Percentiles rank a stretch among this genome's conserved stretches.
Evolutionary conservation across 164 flowering plant species (phyloP).

Genomic region (Magnolia sinica): DNA sequence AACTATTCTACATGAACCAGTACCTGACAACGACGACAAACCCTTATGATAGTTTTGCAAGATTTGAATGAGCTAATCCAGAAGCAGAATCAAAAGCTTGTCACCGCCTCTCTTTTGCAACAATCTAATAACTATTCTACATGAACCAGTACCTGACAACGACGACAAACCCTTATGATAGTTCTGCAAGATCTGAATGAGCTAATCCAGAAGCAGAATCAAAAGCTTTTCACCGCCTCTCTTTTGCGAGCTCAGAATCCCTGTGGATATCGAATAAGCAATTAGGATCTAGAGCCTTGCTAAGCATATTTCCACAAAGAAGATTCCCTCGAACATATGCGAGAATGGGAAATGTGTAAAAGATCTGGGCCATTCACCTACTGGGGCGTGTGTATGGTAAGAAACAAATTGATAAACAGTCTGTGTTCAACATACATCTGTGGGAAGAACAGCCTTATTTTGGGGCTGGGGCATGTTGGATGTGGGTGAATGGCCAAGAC

Average conservation of each 20-base stretch:
- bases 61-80: neutral
- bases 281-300: neutral
- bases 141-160: neutral
- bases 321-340: neutral
- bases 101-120: constrained; percentile 27
- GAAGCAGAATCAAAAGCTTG: constrained; percentile 4
- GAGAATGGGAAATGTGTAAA: neutral
- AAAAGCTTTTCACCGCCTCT: constrained; percentile 18
- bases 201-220: neutral
- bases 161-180: neutral
- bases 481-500: neutral
- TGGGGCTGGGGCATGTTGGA: neutral
- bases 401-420: neutral
- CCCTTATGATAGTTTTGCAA: neutral
- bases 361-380: neutral
- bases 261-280: constrained; percentile 26
- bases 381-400: neutral
- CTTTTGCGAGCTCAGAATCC: constrained; percentile 48
- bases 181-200: neutral
- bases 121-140: neutral
- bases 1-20: neutral
- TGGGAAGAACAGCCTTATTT: neutral
- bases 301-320: neutral
- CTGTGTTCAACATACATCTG: neutral
- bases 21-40: neutral